Evolutionary conservation across 2,329 filamentous ascomycete genomes (phyloP), one percentile per base, ranked within the genome.

Genomic region (Ceratocystis eucalypticola): DNA sequence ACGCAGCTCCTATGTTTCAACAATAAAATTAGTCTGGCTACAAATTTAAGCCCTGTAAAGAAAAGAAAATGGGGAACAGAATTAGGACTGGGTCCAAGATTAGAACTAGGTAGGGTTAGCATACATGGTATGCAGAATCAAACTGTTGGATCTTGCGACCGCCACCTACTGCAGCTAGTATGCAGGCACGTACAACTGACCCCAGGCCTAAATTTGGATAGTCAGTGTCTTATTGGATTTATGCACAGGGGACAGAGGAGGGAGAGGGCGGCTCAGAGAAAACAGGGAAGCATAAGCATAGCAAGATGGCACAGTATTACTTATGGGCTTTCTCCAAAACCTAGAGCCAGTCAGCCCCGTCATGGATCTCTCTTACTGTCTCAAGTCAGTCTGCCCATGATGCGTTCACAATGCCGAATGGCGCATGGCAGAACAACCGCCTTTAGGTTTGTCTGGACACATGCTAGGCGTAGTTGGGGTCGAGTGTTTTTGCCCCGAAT

Each of bases 11-110:
- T 30, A 57, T 57, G 53, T 57, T 57, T 57, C 53, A 57, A 57
- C 53, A 57, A 33, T 30, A 17, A 57, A 57, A 57, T 57, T 57
- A 57, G 22, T 30, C 53, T 33, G 53, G 28, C 28, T n/a, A 57
- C 53, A 57, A 57, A 57, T 30, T 57, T 57, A 57, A 57, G 53
- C 53, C 53, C 53, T 57, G 53, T 30, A 15, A 30, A 7, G 50
- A 55, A 3, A 33, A 33, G 37, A 41, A 41, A 41, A 41, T 41
- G 37, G 37, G 3, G 37, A 41, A 41, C 37, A 41, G 37, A 41
- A 41, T 41, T 41, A 41, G 37, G 37, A 41, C 37, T 4, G 12
- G 12, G 37, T 1, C 37, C 37, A 41, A 41, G 37, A 41, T 41
- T 41, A 41, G 37, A 41, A 12, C 37, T 1, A 41, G 15, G 37